Conservation (phyloP, 164 flowering plant species). For the Brasenia schreberi region DNA sequence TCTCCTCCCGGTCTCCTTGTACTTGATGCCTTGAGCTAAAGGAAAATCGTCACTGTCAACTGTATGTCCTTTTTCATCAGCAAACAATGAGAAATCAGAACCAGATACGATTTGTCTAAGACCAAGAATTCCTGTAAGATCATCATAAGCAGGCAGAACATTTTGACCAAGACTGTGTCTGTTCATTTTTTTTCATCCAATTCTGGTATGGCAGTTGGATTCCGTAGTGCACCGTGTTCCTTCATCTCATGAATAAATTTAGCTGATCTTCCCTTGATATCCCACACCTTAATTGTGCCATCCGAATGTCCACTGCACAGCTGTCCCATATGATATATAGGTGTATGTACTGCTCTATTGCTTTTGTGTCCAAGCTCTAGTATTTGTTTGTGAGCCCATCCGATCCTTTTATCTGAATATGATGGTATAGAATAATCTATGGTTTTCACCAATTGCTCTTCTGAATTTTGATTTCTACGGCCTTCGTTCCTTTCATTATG, state of each 20-base stretch:
- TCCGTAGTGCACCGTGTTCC: conserved; percentile 27
- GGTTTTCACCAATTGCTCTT: conserved; percentile 58
- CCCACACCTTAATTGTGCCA: conserved; percentile 42
- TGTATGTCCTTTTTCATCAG: conserved; percentile 1
- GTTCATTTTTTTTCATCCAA: conserved; percentile 9
- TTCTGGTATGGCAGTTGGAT: conserved; percentile 13
- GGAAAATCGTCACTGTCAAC: conserved; percentile 16
- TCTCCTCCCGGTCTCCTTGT: conserved; percentile 16
- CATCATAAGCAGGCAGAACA: conserved; percentile 17
- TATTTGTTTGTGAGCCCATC: conserved; percentile 75
- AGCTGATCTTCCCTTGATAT: conserved; percentile 39
- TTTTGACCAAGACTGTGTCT: conserved; percentile 17
- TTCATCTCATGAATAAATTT: conserved; percentile 41
- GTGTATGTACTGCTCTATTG: conserved; percentile 58
- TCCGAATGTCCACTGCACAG: no score
- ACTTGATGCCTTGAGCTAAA: conserved; percentile 14
- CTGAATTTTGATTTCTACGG: conserved; percentile 14
- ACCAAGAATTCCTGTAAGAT: conserved; percentile 38
- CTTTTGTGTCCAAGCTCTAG: conserved; percentile 34
- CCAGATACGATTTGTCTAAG: conserved; percentile 21
- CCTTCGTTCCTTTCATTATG: not conserved
- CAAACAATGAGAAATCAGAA: conserved; percentile 13
- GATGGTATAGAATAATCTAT: conserved; percentile 44
- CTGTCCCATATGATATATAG: conserved; percentile 62
- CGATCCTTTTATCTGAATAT: conserved; percentile 19